These are phyloP conservation scores for Sporothrix brunneoviolacea DNA, from an alignment of 2,329 filamentous ascomycete species.

Conservation along the genomic window DNA sequence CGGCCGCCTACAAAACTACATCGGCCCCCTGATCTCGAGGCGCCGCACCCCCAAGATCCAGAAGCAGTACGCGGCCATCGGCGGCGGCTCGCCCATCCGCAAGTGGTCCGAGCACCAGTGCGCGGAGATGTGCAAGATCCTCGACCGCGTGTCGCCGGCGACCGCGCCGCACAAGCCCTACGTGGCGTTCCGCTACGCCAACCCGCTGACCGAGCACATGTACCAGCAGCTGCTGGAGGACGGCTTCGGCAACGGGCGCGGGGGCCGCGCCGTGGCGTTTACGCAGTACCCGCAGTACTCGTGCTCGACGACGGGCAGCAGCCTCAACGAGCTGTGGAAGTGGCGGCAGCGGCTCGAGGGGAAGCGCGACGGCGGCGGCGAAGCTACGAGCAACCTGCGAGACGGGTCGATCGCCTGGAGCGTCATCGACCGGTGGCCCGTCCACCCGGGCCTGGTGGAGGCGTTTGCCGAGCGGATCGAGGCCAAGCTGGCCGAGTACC, in stretches of 20 bases:
- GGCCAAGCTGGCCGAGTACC: conserved; percentile 74
- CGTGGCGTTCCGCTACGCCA: conserved; percentile 91
- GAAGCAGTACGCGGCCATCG: conserved; percentile 91
- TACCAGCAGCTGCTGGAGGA: conserved; percentile 77
- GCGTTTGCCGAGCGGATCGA: conserved; percentile 92
- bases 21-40: conserved; percentile 79
- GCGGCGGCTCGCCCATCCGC: conserved; percentile 93
- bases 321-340: conserved; percentile 95
- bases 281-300: conserved; percentile 99
- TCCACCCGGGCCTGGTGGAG: conserved; percentile 82
- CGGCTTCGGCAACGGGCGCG: conserved; percentile 81
- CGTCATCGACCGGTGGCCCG: conserved; percentile 95
- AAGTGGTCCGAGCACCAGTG: conserved; percentile 97
- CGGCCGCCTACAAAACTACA: conserved; percentile 80
- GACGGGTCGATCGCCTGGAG: conserved; percentile 84
- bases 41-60: conserved; percentile 93
- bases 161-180: conserved; percentile 97
- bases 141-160: conserved; percentile 84
- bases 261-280: conserved; percentile 92
- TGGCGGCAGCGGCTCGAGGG: conserved; percentile 86
- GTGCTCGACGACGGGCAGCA: conserved; percentile 94
- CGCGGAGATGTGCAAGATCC: conserved; percentile 91
- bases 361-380: conserved; percentile 46
- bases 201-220: conserved; percentile 90
- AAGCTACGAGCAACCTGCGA: conserved; percentile 14